Evolutionary conservation across 2,329 filamentous ascomycete genomes (phyloP).

Genomic region (Aspergillus alliaceus): DNA sequence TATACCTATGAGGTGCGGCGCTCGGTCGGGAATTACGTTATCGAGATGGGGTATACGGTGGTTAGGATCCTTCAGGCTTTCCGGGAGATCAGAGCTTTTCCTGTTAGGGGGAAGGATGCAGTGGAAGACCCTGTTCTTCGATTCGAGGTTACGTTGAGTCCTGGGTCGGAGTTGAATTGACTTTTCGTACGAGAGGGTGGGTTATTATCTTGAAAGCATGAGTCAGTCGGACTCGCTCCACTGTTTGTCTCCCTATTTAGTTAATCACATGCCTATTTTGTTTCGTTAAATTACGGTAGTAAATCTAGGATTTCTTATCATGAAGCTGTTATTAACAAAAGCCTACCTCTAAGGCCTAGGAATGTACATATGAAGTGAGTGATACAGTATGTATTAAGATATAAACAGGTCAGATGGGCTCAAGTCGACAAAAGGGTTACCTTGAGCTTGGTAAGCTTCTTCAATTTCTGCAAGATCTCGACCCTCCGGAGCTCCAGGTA

Average conservation of each 20-base stretch:
- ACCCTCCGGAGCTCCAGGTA: constrained; percentile 35
- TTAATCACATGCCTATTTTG: too few species aligned
- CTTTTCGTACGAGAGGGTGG: constrained; percentile 38
- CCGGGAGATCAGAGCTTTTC: constrained; percentile 36
- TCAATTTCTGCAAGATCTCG: constrained; percentile 36
- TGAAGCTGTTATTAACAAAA: too few species aligned
- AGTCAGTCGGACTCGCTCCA: too few species aligned
- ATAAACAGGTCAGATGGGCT: background rate
- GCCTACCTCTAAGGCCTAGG: too few species aligned
- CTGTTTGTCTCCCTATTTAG: too few species aligned
- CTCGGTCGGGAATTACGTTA: too few species aligned
- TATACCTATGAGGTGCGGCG: too few species aligned
- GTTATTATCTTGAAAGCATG: too few species aligned
- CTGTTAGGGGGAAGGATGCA: constrained; percentile 28
- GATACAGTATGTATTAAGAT: background rate
- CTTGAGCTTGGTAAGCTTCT: constrained; percentile 28
- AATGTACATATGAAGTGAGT: background rate
- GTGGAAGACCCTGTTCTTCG: constrained; percentile 36
- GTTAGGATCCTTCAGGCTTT: constrained; percentile 45
- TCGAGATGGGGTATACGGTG: constrained; percentile 57
- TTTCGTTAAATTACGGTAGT: too few species aligned
- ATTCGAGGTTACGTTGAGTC: constrained; percentile 42
- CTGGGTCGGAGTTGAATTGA: constrained; percentile 40
- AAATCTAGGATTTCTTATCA: too few species aligned
- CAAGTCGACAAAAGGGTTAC: constrained; percentile 10